phyloP scores from a whole-genome alignment of 2,329 filamentous ascomycete genomes.

The Alternaria sp. region DNA sequence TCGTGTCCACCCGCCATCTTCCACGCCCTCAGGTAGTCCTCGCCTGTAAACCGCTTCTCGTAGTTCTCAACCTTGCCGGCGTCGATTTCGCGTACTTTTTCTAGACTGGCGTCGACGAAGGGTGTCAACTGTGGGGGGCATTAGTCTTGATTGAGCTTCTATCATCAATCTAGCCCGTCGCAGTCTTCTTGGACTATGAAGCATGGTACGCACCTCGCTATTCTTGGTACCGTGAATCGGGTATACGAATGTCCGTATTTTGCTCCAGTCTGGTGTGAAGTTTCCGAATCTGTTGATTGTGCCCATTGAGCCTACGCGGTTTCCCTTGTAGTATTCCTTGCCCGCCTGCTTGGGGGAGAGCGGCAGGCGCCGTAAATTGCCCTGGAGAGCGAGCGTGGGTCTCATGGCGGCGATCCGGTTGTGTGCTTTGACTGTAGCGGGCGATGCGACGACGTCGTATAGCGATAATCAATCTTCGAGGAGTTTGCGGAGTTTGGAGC shows the following conservation, averaged over 20 bases:
- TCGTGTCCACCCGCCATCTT: slow-evolving; percentile 45
- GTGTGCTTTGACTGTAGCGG: not conserved
- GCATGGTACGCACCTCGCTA: slow-evolving; percentile 28
- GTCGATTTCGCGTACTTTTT: slow-evolving; percentile 41
- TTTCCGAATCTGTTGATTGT: slow-evolving; percentile 82
- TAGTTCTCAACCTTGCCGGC: slow-evolving; percentile 25
- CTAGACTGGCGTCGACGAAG: slow-evolving; percentile 73
- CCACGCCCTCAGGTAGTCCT: slow-evolving; percentile 46
- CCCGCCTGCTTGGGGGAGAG: slow-evolving; percentile 93
- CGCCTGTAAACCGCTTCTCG: slow-evolving; percentile 39
- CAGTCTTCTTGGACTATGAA: not conserved
- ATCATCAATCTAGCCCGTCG: slow-evolving; percentile 5
- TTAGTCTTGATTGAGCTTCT: not conserved
- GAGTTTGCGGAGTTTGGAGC: slow-evolving; percentile 26
- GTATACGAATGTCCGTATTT: slow-evolving; percentile 90
- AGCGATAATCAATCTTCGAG: slow-evolving; percentile 5
- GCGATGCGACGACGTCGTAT: slow-evolving; percentile 10
- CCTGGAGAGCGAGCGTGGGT: slow-evolving; percentile 72
- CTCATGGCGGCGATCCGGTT: slow-evolving; percentile 61
- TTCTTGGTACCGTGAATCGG: slow-evolving; percentile 71
- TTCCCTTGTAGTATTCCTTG: slow-evolving; percentile 98
- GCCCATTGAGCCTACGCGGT: slow-evolving; percentile 86
- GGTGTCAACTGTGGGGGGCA: slow-evolving; percentile 71
- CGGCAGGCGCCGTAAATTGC: slow-evolving; percentile 75
- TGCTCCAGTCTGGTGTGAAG: slow-evolving; percentile 83